Evolutionary conservation across 1,284 basidiomycete species (phyloP), one percentile per base, ranked within the genome.

Genomic region (Crucibulum parvulum): DNA sequence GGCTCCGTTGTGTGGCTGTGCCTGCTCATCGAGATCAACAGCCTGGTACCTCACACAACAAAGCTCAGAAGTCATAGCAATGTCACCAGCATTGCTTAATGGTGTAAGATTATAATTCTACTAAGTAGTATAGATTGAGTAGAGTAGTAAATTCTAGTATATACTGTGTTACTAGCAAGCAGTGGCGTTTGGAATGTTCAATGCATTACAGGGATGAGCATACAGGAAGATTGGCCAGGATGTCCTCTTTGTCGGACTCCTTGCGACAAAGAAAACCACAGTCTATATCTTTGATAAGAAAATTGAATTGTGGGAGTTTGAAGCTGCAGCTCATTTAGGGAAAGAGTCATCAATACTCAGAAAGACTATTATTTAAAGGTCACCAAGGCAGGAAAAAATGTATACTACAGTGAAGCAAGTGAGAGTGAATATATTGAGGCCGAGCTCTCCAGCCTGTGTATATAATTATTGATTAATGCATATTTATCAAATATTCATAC

Each of bases 251-350:
- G 0, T 78, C 76, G 4, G 71, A 70, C 4, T 81, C 80, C 38
- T 82, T 81, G 6, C 83, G 76, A 6, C 79, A 76, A 1, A 79
- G 71, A 66, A 87, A 86, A 0, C 83, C 84, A 59, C 84, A 86
- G 62, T 87, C 85, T 52, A 86, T 85, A 62, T 86, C 85, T 65
- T 86, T 84, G 36, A 85, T 81, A 4, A 85, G 71, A 39, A 87
- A 75, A 86, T 84, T 13, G 80, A 79, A 48, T 80, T 73, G 59
- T 83, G 83, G 4, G 84, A 84, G 36, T 84, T 79, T 1, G 75
- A 72, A 3, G 82, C 73, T 7, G 81, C 78, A 1, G 81, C 78
- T 10, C 76, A 75, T 58, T 79, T 75, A 0, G 86, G 74, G 64
- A 75, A 78, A 0, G 69, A 66, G 62, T 87, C 85, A 64, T 85